Evolutionary conservation across 2,329 filamentous ascomycete genomes (phyloP).

Genomic region (Penicillium oxalicum): DNA sequence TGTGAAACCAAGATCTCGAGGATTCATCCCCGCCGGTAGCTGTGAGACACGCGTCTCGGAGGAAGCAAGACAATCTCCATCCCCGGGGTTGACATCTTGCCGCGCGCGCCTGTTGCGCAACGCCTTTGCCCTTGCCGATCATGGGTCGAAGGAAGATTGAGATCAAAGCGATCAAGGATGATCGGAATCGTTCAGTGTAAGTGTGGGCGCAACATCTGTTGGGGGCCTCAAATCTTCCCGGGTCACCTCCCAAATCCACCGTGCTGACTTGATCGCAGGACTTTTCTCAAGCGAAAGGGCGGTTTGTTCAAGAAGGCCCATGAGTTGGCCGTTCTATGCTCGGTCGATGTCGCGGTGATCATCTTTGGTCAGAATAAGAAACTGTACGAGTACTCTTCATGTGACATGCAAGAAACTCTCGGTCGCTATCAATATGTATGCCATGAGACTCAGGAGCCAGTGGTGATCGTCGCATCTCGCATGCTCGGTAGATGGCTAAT

Average conservation of each 20-base stretch:
- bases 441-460: constrained; percentile 28
- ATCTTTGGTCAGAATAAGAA: constrained; percentile 99
- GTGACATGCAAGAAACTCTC: constrained; percentile 87
- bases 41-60: constrained; percentile 1
- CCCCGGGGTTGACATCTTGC: neutral
- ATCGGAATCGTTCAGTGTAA: constrained; percentile 95
- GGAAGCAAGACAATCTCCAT: neutral
- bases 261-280: constrained; percentile 50
- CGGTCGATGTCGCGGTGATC: constrained; percentile 96
- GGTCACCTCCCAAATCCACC: neutral
- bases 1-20: neutral
- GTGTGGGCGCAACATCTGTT: constrained; percentile 30
- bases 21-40: neutral
- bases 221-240: neutral
- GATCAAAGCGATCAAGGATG: constrained; percentile 99
- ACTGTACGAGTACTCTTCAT: constrained; percentile 93
- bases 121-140: constrained; percentile 5
- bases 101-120: constrained; percentile 10
- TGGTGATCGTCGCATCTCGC: neutral
- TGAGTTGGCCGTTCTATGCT: constrained; percentile 94
- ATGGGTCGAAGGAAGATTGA: constrained; percentile 99
- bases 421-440: constrained; percentile 80
- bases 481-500: neutral
- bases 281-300: constrained; percentile 97
- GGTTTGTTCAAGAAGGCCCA: constrained; percentile 99